Percentiles rank a stretch among this genome's conserved stretches.
phyloP scores from a whole-genome alignment of 345 rosid genomes.

The Crucihimalaya himalaica region DNA sequence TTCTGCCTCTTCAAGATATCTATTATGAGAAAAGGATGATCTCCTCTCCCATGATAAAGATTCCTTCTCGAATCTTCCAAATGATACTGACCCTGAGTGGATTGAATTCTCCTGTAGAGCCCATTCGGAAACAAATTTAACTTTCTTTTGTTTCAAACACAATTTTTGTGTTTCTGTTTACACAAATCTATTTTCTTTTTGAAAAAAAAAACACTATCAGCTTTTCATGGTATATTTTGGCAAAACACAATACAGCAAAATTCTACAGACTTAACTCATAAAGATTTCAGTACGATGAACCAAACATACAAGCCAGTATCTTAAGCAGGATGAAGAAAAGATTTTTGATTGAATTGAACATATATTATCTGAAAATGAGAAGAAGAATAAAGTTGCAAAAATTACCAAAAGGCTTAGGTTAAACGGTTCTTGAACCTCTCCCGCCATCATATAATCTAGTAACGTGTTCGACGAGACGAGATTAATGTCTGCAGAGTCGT shows the following conservation, averaged over 20 bases:
- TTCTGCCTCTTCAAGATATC: constrained; percentile 88
- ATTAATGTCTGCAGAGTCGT: background rate
- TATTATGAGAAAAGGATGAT: constrained; percentile 85
- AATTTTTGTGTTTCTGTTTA: background rate
- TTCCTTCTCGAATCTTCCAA: constrained; percentile 88
- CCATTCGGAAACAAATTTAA: constrained; percentile 18
- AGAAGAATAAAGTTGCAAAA: constrained; percentile 10
- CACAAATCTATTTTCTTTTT: too few relatives aligned
- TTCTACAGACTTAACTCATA: too few relatives aligned
- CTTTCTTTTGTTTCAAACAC: background rate
- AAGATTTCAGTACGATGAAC: background rate
- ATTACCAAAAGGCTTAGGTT: constrained; percentile 64
- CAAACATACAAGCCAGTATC: background rate
- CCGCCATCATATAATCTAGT: constrained; percentile 53
- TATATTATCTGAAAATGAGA: background rate
- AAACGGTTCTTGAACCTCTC: constrained; percentile 65
- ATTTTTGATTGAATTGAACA: background rate
- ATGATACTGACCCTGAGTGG: constrained; percentile 84
- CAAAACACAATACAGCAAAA: too few relatives aligned
- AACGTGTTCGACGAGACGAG: background rate
- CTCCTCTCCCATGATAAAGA: constrained; percentile 76
- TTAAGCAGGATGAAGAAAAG: background rate
- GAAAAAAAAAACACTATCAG: too few relatives aligned
- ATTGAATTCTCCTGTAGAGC: constrained; percentile 61
- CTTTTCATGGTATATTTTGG: too few relatives aligned